Percentiles rank a stretch among this genome's conserved stretches.
These are phyloP conservation scores for Smittium mucronatum DNA, from an alignment of 371 early-diverging fungal genomes.

Conservation along the genomic window DNA sequence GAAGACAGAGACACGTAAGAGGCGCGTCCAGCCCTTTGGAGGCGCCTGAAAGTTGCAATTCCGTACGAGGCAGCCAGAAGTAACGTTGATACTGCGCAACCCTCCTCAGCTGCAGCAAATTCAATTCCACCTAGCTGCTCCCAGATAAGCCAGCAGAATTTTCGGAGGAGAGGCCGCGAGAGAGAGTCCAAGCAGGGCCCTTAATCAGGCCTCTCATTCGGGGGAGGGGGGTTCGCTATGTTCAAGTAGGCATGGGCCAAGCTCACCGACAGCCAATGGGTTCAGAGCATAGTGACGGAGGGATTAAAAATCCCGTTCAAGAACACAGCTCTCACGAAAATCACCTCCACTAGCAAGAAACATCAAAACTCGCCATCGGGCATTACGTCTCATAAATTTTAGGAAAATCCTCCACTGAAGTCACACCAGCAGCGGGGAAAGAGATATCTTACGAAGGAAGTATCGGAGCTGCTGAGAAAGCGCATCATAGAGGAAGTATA, in stretches of 20 bases:
- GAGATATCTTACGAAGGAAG: background rate
- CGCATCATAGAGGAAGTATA: background rate
- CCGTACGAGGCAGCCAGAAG: background rate
- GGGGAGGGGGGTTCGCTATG: background rate
- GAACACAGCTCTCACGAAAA: no score
- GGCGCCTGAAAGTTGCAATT: background rate
- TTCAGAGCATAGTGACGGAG: background rate
- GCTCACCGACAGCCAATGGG: background rate
- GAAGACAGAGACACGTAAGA: no score
- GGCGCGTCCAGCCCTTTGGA: no score
- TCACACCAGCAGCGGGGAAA: background rate
- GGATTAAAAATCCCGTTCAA: background rate
- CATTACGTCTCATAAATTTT: background rate
- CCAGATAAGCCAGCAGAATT: background rate
- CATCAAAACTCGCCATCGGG: no score
- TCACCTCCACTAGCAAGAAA: no score
- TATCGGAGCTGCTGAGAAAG: background rate
- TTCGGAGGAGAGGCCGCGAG: background rate
- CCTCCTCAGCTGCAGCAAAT: no score
- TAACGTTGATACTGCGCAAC: no score
- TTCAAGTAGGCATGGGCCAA: background rate
- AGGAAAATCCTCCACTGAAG: background rate
- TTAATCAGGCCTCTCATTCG: background rate
- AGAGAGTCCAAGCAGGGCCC: background rate
- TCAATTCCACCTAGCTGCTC: no score